Base-by-base conservation (phyloP, 2,329 filamentous ascomycete genomes). In the Penicillium expansum region DNA sequence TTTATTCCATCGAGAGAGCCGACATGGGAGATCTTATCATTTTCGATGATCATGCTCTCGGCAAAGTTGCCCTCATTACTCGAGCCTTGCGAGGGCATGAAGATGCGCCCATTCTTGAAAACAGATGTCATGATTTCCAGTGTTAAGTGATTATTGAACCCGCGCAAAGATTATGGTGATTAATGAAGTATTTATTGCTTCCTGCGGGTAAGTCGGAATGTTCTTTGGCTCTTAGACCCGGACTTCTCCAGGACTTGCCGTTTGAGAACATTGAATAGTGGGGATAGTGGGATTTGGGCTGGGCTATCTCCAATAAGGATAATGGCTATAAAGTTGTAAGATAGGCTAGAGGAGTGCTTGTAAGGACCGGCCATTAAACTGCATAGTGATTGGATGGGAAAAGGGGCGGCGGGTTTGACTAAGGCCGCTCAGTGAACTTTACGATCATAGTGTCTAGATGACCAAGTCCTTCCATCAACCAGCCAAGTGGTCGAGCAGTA, bases 1-100 rank as follows among this genome's bases (percentile, higher is more conserved):
- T 52, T 43, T 3, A 52, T 54, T 29, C 76, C 64, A 18, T 74
- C 55, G 3, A 71, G 64, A 9, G 58, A 32, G 14, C 79, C 79
- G 33, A 81, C 69, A 58, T 78, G 74, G 9, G 63, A 60, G 47
- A 81, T 80, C 18, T 64, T 71, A 33, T 73, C 76, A 52, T 74
- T 67, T 13, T 73, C 61, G 18, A 80, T 65, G 14, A 80, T 66
- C 68, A 81, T 73, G 10, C 68, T 63, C 10, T 74, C 61, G 7
- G 66, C 65, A 48, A 72, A 74, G 2, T 66, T 49, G 37, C 45
- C 57, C 14, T 49, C 48, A 1, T 52, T 27, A 9, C 29, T 37
- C 10, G 55, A 48, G 8, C 39, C 20, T 14, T 41, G 43, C 9
- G 57, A 56, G 2, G 58, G 67, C 8, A 65, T 63, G 54, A 74